Evolutionary conservation across 495 filamentous ascomycete genomes (phyloP), one percentile per base, ranked within the genome.

Genomic region (Clavariopsis aquatica): DNA sequence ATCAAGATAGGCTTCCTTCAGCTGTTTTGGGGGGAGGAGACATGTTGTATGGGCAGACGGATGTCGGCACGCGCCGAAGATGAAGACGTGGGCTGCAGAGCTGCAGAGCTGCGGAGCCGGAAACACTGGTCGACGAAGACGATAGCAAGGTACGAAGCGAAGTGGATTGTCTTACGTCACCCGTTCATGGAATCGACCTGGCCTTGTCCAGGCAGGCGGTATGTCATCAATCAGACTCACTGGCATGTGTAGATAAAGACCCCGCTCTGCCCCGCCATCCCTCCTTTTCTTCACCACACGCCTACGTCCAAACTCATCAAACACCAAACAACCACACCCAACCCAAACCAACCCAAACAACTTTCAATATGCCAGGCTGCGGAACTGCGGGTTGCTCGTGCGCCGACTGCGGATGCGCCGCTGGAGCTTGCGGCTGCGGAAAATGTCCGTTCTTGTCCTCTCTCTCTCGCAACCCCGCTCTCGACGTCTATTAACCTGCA

Each of bases 381-480:
- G 68, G 68, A 70, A 66, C 57, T 49, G 63, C 62, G 34, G 63
- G 62, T 15, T 70, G 68, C 63, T 59, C 62, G 52, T 70, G 68
- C 63, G 68, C 57, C 62, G 63, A 70, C 54, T 70, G 68, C 53
- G 62, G 68, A 60, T 70, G 68, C 58, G 63, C 68, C 38, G 29
- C 20, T 12, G 68, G 68, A 17, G 68, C 68, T 47, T 70, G 68
- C 68, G 51, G 49, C 58, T 70, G 68, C 68, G 58, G 68, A 41
- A 66, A 66, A 70, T 70, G 64, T 67, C 15, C 23, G 64, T 60
- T 12, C 31, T 17, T 20, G n/a, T 43, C 7, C 2, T 24, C 27
- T 9, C 12, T 31, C 36, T 43, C 31, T 27, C 29, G 9, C 17
- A 8, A 15, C 46, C 27, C 6, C n/a, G 8, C 52, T n/a, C 19